Percentiles rank a stretch among this genome's conserved stretches.
These are phyloP conservation scores for Ambrosia hybrid DNA, from an alignment of 140 eudicot species.

Conservation along the genomic window DNA sequence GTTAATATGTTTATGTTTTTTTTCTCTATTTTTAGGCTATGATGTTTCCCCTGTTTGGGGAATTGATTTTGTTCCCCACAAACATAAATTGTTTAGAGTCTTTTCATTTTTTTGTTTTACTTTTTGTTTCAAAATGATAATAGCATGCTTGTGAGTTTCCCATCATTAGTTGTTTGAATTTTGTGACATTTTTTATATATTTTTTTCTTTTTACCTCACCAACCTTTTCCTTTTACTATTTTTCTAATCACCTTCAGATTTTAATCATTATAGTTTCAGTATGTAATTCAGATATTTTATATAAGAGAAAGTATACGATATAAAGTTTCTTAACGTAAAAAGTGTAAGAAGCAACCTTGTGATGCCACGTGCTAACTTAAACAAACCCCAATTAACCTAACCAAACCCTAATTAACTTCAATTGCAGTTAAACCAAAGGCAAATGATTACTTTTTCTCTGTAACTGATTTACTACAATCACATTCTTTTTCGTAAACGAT, in stretches of 20 bases:
- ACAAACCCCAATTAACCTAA: too few relatives aligned
- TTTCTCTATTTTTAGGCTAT: conserved; percentile 26
- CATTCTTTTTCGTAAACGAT: too few relatives aligned
- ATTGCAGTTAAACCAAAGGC: too few relatives aligned
- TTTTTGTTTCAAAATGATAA: conserved; percentile 39
- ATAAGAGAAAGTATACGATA: too few relatives aligned
- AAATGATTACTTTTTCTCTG: too few relatives aligned
- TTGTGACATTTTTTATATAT: conserved; percentile 18
- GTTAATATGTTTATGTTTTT: not conserved
- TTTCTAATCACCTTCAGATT: conserved; percentile 23
- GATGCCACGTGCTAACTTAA: too few relatives aligned
- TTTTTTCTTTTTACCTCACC: conserved; percentile 28
- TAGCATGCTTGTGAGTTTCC: conserved; percentile 49
- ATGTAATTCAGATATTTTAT: not conserved
- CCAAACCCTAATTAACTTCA: too few relatives aligned
- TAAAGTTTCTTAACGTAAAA: too few relatives aligned
- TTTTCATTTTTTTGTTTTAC: conserved; percentile 51
- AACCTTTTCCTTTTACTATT: conserved; percentile 28
- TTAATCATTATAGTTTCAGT: conserved; percentile 18
- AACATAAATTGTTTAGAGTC: conserved; percentile 29
- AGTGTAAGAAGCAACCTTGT: too few relatives aligned
- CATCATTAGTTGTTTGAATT: conserved; percentile 55
- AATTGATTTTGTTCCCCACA: conserved; percentile 68
- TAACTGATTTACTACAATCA: too few relatives aligned
- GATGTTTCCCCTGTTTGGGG: conserved; percentile 50